These are phyloP conservation scores for Colletotrichum sp. DNA, from an alignment of 2,329 filamentous ascomycete species.

Conservation along the genomic window DNA sequence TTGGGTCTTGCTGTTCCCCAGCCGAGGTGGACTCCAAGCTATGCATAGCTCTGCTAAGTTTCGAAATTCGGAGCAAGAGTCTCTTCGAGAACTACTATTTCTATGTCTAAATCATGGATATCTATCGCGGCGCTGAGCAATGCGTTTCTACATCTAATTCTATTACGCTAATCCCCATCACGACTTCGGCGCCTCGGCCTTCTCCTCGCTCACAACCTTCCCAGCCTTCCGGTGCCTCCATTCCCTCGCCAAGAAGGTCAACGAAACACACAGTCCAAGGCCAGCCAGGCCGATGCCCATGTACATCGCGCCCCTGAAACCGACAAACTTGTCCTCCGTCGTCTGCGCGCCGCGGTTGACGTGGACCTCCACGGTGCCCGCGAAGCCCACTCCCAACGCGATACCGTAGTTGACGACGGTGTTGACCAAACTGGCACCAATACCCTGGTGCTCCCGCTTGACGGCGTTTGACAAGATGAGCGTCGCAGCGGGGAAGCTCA, in stretches of 20 bases:
- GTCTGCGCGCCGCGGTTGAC: conserved; percentile 26
- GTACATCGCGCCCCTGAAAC: conserved; percentile 43
- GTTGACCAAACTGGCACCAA: conserved; percentile 60
- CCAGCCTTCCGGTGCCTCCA: conserved; percentile 2
- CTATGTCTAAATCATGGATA: too few relatives aligned
- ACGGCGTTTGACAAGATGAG: conserved; percentile 63
- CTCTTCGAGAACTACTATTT: too few relatives aligned
- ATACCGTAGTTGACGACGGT: conserved; percentile 75
- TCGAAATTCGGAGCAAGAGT: too few relatives aligned
- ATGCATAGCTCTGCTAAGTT: too few relatives aligned
- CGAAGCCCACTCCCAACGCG: conserved; percentile 68
- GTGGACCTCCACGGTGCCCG: conserved; percentile 64
- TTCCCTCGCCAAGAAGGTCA: conserved; percentile 10
- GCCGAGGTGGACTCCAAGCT: too few relatives aligned
- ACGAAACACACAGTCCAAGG: not conserved
- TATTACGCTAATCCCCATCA: not conserved
- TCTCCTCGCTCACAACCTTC: not conserved
- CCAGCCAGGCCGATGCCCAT: conserved; percentile 44
- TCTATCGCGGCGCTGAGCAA: not conserved
- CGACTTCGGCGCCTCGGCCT: not conserved
- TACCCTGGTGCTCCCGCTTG: conserved; percentile 48
- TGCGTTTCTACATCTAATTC: not conserved
- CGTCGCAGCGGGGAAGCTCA: conserved; percentile 68
- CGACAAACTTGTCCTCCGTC: conserved; percentile 31
- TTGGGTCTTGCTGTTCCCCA: too few relatives aligned